A percentile compares a stretch with the other conserved stretches of the same genome.
phyloP scores from a whole-genome alignment of 2,329 filamentous ascomycete genomes.

The Hypoxylon rubiginosum region DNA sequence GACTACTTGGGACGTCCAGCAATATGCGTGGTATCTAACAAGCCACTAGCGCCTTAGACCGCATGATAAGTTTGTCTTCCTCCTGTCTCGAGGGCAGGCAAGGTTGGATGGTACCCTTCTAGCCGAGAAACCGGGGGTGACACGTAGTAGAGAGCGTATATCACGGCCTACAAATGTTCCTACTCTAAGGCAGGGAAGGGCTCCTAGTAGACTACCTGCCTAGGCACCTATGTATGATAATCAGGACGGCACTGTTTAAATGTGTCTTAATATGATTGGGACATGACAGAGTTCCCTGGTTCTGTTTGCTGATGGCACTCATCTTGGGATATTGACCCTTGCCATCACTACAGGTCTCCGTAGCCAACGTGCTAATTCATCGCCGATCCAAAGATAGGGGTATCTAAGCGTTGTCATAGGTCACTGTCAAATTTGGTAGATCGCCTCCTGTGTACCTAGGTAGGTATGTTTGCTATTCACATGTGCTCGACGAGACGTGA shows the following conservation, averaged over 20 bases:
- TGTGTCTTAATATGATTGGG: constrained; percentile 43
- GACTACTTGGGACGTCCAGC: constrained; percentile 7
- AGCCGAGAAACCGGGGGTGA: neutral
- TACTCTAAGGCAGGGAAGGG: constrained; percentile 13
- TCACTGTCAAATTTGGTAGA: neutral
- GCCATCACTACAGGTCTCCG: neutral
- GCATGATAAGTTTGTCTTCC: neutral
- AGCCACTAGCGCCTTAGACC: neutral
- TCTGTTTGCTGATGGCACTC: constrained; percentile 8
- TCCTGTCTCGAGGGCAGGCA: neutral
- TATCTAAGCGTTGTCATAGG: neutral
- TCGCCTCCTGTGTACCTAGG: neutral
- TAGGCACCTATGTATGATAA: constrained; percentile 8
- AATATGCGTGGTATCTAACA: neutral
- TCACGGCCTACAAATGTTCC: constrained; percentile 11
- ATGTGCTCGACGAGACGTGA: neutral
- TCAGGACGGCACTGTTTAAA: constrained; percentile 12
- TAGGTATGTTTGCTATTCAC: neutral
- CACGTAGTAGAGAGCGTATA: neutral
- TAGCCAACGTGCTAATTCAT: constrained; percentile 5
- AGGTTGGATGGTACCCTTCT: constrained; percentile 1
- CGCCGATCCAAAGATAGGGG: constrained; percentile 13
- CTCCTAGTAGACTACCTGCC: neutral
- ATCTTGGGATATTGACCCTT: constrained; percentile 5
- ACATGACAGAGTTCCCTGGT: constrained; percentile 7